phyloP scores from a whole-genome alignment of 139 green algal genomes.

The Coelastrella sp. region DNA sequence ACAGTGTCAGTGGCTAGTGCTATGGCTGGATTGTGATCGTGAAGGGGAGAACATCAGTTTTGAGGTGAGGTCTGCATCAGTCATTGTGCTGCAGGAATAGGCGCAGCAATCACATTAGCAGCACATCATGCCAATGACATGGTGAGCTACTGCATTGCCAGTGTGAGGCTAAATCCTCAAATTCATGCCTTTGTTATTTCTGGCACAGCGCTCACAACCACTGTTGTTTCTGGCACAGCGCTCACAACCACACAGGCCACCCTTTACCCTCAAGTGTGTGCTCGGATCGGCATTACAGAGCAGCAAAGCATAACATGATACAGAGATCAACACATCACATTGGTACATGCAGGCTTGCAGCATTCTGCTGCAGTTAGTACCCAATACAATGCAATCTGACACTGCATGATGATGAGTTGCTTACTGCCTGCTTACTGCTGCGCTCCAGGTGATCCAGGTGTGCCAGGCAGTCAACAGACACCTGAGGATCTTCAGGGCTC shows the following conservation, averaged over 20 bases:
- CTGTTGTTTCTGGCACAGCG: too few species aligned
- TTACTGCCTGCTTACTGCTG: neutral
- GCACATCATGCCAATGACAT: too few species aligned
- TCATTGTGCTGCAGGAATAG: neutral
- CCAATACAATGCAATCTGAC: too few species aligned
- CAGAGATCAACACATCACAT: too few species aligned
- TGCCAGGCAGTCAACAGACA: conserved; percentile 78
- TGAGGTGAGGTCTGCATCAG: conserved; percentile 91
- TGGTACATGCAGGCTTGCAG: neutral
- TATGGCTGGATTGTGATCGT: conserved; percentile 99
- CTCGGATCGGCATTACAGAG: too few species aligned
- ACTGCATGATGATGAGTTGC: neutral
- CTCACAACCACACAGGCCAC: too few species aligned
- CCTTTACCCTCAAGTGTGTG: too few species aligned
- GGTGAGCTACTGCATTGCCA: too few species aligned
- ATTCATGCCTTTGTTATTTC: too few species aligned
- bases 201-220: too few species aligned
- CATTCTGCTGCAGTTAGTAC: neutral
- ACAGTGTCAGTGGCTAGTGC: conserved; percentile 82
- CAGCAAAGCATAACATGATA: too few species aligned
- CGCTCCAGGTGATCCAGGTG: conserved; percentile 81
- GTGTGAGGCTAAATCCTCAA: too few species aligned
- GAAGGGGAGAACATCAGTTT: conserved; percentile 99
- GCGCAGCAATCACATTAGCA: neutral
- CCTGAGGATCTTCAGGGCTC: conserved; percentile 81